Base-by-base conservation (phyloP, 2,329 filamentous ascomycete genomes). In the Xylariaceae sp. region DNA sequence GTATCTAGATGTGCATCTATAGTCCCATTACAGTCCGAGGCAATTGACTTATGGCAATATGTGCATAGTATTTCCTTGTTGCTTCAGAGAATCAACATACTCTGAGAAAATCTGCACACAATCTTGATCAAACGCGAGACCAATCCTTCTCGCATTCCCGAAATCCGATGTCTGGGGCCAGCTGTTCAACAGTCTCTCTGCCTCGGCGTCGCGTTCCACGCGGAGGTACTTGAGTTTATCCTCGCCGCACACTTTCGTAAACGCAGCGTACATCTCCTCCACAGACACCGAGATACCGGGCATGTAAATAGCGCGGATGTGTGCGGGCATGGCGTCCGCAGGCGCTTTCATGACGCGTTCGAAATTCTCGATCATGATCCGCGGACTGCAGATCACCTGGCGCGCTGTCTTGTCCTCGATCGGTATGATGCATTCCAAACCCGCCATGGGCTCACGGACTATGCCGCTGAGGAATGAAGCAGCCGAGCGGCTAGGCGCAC, bases 381-480 rank as follows among this genome's bases (percentile, higher is more conserved):
- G 32, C 32, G 14, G 32, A 35, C 32, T 35, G 10, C 32, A 35
- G 9, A 35, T 14, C 32, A 35, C 32, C 32, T 35, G 32, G 32
- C 32, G 32, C 14, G 32, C 32, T 35, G 32, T 10, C 9, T 14
- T 9, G 14, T 35, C 14, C 10, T 14, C 9, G 14, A 35, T 35
- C 32, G 32, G 32, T 9, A 35, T 35, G 10, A 35, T 35, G 32
- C 32, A 35, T 14, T 35, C 14, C 32, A 14, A 35, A 14, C 9
- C 32, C 10, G 32, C 32, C 32, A 35, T 35, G 32, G 80, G 78
- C 63, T 85, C 82, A 3, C 82, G 71, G 39, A 85, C 79, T 58
- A 86, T 84, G 0, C 81, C 82, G 2, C 72, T 80, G 1, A 81
- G 72, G 57, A 85, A 85, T 0, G 76, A 80, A 3, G 75, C 80